Evolutionary conservation across 768 basidiomycete genomes (phyloP).

Genomic region (Pulveroboletus sp.): DNA sequence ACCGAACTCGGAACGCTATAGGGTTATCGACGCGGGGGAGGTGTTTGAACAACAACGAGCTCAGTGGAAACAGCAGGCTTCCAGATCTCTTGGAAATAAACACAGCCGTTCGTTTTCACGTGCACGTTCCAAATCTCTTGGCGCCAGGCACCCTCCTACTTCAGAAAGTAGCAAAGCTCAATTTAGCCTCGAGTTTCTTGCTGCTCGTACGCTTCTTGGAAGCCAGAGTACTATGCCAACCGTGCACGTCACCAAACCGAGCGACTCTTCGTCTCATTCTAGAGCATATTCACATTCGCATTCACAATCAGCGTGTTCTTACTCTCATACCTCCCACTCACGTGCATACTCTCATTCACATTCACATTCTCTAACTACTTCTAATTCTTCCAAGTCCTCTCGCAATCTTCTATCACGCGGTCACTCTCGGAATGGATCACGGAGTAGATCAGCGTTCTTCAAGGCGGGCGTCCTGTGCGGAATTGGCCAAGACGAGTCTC

Average conservation of each 20-base stretch:
- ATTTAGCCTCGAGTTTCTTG: constrained; percentile 49
- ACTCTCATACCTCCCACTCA: constrained; percentile 23
- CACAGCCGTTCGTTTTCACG: constrained; percentile 59
- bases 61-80: constrained; percentile 62
- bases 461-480: constrained; percentile 33
- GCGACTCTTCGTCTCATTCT: constrained; percentile 18
- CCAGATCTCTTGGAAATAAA: constrained; percentile 60
- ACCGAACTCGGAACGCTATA: constrained; percentile 20
- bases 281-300: constrained; percentile 28
- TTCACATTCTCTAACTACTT: constrained; percentile 34
- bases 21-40: constrained; percentile 64
- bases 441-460: constrained; percentile 35
- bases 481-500: constrained; percentile 19
- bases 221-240: constrained; percentile 53
- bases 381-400: constrained; percentile 32
- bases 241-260: constrained; percentile 22
- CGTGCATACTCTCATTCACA: constrained; percentile 32
- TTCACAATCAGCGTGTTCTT: constrained; percentile 20
- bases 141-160: constrained; percentile 17
- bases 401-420: constrained; percentile 15
- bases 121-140: constrained; percentile 38
- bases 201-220: constrained; percentile 63
- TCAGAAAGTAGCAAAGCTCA: constrained; percentile 21
- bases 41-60: constrained; percentile 58
- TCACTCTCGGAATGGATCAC: constrained; percentile 37